Conservation (phyloP, 305 asterid genomes). For the Fraxinus ornus region DNA sequence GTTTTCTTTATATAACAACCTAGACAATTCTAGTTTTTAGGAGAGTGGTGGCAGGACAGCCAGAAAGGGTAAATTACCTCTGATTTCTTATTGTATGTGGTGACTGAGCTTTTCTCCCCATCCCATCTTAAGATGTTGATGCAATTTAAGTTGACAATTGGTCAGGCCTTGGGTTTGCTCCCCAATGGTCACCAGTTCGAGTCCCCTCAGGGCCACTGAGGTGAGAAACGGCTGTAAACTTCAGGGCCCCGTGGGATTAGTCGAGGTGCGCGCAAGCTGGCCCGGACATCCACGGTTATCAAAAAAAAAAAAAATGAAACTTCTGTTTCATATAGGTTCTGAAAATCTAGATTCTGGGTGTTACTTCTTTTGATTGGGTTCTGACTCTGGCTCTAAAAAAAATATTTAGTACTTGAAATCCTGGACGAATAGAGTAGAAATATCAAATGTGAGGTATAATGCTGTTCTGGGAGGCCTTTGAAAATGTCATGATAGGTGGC, state of each 20-base stretch:
- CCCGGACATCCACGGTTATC: too few species aligned
- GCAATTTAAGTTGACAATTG: background rate
- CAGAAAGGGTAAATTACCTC: background rate
- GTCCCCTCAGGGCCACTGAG: too few species aligned
- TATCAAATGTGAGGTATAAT: background rate
- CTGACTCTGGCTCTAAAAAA: background rate
- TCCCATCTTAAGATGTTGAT: background rate
- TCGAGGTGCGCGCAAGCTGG: too few species aligned
- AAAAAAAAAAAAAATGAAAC: too few species aligned
- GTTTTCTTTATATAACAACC: background rate
- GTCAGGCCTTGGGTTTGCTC: too few species aligned
- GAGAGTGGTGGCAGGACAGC: background rate
- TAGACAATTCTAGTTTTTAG: background rate
- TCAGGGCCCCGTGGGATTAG: too few species aligned
- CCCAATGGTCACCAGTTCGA: too few species aligned
- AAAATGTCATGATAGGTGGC: background rate
- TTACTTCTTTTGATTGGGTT: background rate
- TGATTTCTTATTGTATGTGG: background rate
- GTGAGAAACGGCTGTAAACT: too few species aligned
- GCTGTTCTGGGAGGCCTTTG: background rate
- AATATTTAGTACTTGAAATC: background rate
- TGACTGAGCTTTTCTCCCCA: background rate
- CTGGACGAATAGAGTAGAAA: background rate
- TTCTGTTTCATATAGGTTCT: background rate
- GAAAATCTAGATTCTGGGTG: background rate